Evolutionary conservation across 2,329 filamentous ascomycete genomes (phyloP), one percentile per base, ranked within the genome.

Genomic region (Diplodia corticola): DNA sequence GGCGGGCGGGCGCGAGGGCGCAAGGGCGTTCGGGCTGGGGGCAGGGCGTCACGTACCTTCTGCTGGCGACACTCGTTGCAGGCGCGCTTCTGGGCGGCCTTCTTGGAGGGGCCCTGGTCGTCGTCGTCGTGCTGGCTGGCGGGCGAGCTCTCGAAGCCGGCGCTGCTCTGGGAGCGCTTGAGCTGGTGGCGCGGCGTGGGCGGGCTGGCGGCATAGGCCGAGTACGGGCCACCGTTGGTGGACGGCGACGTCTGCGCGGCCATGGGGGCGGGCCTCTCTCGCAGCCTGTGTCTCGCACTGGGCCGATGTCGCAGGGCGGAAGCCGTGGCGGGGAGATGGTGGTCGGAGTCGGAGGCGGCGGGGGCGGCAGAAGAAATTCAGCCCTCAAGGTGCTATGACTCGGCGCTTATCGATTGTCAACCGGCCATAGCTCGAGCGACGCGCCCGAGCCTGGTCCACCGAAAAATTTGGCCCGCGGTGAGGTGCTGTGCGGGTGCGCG

Each of bases 31-130:
- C 20, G 37, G 33, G 46, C 3, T 1, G 22, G n/a, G 15, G 40
- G 5, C 9, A 35, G 24, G 9, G 30, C 22, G 20, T 9, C 28
- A 70, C 73, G 81, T 84, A 92, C 91, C 83, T 94, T 94, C 79
- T 94, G 91, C 79, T 94, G 91, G 68, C 91, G 85, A 75, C 91
- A 94, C 78, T 94, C 91, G 74, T 93, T 93, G 79, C 91, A 94
- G 5, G 91, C 91, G 72, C 91, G 85, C 81, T 94, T 92, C 57
- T 78, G 76, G 48, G 75, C 57, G 69, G 70, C 22, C 26, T 69
- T 66, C 46, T 65, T 67, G 57, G 59, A 64, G 30, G 70, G 72
- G 3, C 63, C 69, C 64, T 77, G 72, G 68, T 72, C 73, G 22
- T 66, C 68, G 28, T 66, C 65, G 49, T 66, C 63, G 66, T 76